These are phyloP conservation scores for Cryptococcus jaspeensis DNA, from an alignment of 1,284 basidiomycete species.

Conservation along the genomic window DNA sequence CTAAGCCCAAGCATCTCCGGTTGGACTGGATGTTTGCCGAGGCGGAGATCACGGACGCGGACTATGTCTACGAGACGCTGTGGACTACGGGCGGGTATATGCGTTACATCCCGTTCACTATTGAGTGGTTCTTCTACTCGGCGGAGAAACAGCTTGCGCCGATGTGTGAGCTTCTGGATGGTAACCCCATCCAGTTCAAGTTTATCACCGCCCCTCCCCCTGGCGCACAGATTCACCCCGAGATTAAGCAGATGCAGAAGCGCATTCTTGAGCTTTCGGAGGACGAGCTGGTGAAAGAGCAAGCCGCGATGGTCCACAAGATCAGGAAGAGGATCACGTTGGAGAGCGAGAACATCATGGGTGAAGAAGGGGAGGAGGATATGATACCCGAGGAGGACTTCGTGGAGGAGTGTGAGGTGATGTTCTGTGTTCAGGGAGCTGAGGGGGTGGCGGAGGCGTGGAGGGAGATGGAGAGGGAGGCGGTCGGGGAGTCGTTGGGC, in stretches of 20 bases:
- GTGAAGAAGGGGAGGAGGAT: too few species aligned
- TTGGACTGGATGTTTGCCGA: too few species aligned
- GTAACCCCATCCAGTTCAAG: neutral
- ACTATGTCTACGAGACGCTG: too few species aligned
- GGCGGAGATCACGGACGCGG: too few species aligned
- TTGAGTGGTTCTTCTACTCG: constrained; percentile 1
- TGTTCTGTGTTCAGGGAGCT: neutral
- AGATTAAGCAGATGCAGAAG: neutral
- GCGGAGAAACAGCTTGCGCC: neutral
- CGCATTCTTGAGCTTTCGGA: neutral
- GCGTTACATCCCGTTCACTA: too few species aligned
- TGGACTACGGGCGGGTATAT: too few species aligned
- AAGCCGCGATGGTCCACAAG: neutral
- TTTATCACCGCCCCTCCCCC: neutral
- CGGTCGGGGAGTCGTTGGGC: too few species aligned
- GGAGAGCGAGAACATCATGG: neutral
- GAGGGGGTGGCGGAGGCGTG: neutral
- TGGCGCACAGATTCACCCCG: neutral
- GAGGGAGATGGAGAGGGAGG: neutral
- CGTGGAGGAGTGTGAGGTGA: neutral
- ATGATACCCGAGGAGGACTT: neutral
- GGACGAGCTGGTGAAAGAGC: neutral
- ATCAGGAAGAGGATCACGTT: neutral
- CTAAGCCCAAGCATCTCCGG: too few species aligned
- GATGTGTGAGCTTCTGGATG: neutral